Evolutionary conservation across 345 rosid species (phyloP), one percentile per base, ranked within the genome.

Genomic region (Eucalyptus viminalis): DNA sequence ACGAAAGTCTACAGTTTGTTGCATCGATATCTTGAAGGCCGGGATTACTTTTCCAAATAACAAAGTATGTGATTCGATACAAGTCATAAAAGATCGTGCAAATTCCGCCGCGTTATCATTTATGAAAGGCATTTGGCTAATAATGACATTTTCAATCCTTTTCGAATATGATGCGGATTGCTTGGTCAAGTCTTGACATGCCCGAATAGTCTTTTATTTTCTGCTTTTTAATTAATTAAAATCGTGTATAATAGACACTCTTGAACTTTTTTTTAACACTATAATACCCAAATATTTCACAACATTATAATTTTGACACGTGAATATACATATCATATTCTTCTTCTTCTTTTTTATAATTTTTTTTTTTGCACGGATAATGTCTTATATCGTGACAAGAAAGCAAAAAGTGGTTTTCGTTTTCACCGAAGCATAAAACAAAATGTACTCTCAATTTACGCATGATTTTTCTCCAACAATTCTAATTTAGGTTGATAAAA

Each of bases 81-180:
- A 15, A 65, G 2, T 2, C 2, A 11, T 3, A 11, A 19, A 19
- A 34, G 2, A 37, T 34, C 24, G 12, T 6, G 5, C 5, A 9
- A 72, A 37, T 76, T 76, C 3, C 9, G 5, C 12, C 1, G 7
- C 43, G 43, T 37, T 19, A 40, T 21, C 14, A 10, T 19, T 16
- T 21, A 21, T 6, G 29, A 21, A 40, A 40, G 85, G 29, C 27
- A 21, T 76, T 76, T 69, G 81, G 81, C 40, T 2, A 69, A 5
- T 3, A 5, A 21, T 3, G 13, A 34, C 12, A 34, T 69, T 67
- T 31, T 31, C 43, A 5, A 5, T 43, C 31, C 80, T 67, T 67
- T 67, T 31, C 3, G 3, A 8, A 16, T 17, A 69, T 9, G 44
- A 34, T 76, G 83, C 27, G 1, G 44, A 69, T 69, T 34, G 44